Evolutionary conservation across 768 basidiomycete species (phyloP), one percentile per base, ranked within the genome.

Genomic region (Dacryopinax spathularia): DNA sequence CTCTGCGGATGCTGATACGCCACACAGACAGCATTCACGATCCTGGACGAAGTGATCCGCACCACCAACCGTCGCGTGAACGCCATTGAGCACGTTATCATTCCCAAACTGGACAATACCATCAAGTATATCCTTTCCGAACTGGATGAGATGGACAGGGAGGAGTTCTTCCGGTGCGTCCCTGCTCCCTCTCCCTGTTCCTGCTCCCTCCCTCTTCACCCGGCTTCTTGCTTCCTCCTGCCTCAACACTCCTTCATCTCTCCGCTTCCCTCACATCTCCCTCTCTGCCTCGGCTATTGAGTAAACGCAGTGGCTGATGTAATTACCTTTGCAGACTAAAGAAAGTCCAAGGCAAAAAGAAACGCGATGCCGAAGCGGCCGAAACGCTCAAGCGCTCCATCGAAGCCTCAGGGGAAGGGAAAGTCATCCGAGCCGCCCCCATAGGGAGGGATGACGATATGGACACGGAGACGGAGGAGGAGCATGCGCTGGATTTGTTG

Each of bases 61-160:
- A 92, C 94, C n/a, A 98, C 96, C 35, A 99, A 98, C 74, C 89
- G 96, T 61, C 86, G 96, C 66, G 96, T 99, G 37, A 99, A 99
- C 71, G 96, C 96, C 1, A 95, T 99, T 67, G 96, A 99, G 70
- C 92, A 99, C 72, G 86, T 99, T 67, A 80, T 99, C 69, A 97
- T 99, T 64, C 96, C 96, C 18, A 82, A 88, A 43, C 77, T 99
- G 60, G 95, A 98, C 48, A 97, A 97, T 74, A 98, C 96, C 15
- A 91, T 99, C 79, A 91, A 90, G 70, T 99, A 97, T 73, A 97
- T 99, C 73, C 81, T 92, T 71, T 95, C 92, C 64, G 96, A 99
- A 72, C 77, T 99, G 66, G 96, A 98, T 70, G 96, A 99, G 75
- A 97, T 96, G 93, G 96, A 99, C 75, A 83, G 92, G 66, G 90